These are phyloP conservation scores for Botrytis deweyae DNA, from an alignment of 2,329 filamentous ascomycete genomes.

Conservation along the genomic window DNA sequence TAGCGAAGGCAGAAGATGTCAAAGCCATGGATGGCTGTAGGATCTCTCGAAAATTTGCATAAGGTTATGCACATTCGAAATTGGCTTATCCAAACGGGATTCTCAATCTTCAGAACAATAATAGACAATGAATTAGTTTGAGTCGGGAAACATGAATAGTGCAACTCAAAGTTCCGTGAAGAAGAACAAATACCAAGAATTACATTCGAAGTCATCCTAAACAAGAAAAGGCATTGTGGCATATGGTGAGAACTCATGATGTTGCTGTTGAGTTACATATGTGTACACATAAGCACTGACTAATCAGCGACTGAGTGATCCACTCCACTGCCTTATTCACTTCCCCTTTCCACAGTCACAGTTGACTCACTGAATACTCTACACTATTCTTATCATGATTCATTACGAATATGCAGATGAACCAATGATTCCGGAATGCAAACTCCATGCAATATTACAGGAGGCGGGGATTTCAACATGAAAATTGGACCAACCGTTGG, in stretches of 20 bases:
- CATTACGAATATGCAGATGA: background rate
- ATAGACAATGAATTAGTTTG: background rate
- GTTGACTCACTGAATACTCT: background rate
- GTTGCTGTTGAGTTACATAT: background rate
- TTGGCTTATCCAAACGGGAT: background rate
- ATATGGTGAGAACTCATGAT: background rate
- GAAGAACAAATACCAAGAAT: background rate
- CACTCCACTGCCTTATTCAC: background rate
- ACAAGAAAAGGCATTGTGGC: background rate
- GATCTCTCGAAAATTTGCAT: background rate
- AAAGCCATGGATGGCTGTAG: background rate
- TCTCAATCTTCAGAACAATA: background rate
- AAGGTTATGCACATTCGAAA: background rate
- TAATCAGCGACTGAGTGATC: background rate
- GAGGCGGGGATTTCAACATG: background rate
- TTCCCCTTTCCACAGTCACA: background rate
- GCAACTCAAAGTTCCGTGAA: background rate
- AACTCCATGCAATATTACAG: background rate
- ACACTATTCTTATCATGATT: background rate
- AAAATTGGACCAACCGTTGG: background rate
- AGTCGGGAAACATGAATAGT: background rate
- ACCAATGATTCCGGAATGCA: accelerated
- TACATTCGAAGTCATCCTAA: background rate
- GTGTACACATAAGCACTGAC: background rate
- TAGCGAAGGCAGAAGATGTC: background rate